phyloP scores from a whole-genome alignment of 306 rosid genomes.

The Luffa acutangula region DNA sequence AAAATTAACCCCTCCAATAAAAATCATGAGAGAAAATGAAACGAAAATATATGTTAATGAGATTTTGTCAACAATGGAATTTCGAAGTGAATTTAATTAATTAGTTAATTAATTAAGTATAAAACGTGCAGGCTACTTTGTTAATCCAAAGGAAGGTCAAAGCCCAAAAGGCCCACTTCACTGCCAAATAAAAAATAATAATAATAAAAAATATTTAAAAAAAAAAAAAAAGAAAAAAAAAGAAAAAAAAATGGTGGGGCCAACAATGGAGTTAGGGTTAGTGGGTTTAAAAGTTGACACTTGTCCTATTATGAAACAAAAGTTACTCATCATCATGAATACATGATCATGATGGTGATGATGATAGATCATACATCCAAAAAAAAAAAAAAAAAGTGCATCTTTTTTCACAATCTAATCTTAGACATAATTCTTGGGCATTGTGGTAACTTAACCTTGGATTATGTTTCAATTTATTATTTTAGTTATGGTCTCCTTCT shows the following conservation, averaged over 20 bases:
- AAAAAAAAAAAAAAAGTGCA: not conserved
- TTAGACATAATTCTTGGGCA: not conserved
- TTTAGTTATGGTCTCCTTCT: not conserved
- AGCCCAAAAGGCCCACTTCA: conserved; percentile 18
- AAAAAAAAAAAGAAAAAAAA: not conserved
- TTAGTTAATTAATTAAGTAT: not conserved
- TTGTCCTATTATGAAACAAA: conserved; percentile 21
- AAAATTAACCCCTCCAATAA: not conserved
- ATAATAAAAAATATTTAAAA: not conserved
- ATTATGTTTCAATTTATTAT: not conserved
- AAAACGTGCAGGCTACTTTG: conserved; percentile 31
- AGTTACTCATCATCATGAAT: conserved; percentile 17
- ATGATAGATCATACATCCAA: conserved; percentile 4
- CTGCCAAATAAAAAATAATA: not conserved
- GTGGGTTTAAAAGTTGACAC: conserved; percentile 23
- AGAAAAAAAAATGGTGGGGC: not conserved
- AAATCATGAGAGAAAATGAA: not conserved
- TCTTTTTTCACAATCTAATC: not conserved
- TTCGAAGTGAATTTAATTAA: not conserved
- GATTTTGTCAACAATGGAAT: not conserved
- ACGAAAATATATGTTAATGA: not conserved
- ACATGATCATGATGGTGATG: conserved; percentile 6
- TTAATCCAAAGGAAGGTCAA: conserved; percentile 18
- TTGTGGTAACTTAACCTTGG: not conserved
- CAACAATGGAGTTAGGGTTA: conserved; percentile 12